A percentile compares a stretch with the other conserved stretches of the same genome.
Conservation (phyloP, 2,329 filamentous ascomycete species). For the Madurella fahalii region DNA sequence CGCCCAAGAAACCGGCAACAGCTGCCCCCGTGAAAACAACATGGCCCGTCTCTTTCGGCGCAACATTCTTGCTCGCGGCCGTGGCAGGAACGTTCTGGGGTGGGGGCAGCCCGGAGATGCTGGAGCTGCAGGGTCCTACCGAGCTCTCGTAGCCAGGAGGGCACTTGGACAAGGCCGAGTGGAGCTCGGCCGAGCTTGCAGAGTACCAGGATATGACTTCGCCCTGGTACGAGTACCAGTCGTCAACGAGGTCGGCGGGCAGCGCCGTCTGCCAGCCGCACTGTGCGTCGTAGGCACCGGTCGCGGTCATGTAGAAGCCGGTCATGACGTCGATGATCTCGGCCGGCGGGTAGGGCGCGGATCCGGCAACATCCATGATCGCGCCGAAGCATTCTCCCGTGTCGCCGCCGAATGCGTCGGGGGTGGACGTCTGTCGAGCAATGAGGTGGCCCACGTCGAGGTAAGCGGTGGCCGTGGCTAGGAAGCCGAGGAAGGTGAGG, state of each 20-base stretch:
- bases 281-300: background rate
- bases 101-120: background rate
- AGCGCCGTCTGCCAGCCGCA: background rate
- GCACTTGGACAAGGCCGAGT: background rate
- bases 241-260: background rate
- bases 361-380: background rate
- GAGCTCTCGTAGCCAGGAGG: background rate
- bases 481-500: background rate
- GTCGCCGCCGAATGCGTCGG: background rate
- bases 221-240: background rate
- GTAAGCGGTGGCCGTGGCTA: background rate
- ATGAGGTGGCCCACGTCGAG: background rate
- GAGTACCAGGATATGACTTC: background rate
- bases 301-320: background rate
- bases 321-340: background rate
- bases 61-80: background rate
- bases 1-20: background rate
- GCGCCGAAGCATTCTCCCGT: background rate
- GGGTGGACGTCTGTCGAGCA: background rate
- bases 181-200: background rate
- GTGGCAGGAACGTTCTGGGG: background rate
- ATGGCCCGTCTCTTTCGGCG: background rate
- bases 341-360: too few species aligned
- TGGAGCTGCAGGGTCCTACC: background rate
- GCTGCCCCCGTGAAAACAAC: background rate